These are phyloP conservation scores for Oryza nivara DNA, from an alignment of 176 grass and related monocot species.

Conservation along the genomic window DNA sequence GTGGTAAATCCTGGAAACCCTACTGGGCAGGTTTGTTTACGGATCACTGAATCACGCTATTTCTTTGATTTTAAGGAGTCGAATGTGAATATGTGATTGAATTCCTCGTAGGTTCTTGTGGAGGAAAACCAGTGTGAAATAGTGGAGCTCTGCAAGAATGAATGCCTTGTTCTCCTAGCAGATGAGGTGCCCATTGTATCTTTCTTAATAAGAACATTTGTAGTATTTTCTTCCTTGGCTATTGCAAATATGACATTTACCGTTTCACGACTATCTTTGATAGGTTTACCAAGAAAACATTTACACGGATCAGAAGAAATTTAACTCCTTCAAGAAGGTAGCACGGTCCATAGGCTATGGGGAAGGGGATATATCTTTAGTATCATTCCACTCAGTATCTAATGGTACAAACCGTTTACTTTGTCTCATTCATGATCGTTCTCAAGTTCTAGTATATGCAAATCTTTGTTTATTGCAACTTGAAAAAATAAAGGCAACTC, in stretches of 20 bases:
- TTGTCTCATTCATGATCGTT: slow-evolving; percentile 26
- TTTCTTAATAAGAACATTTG: background rate
- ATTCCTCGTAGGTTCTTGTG: slow-evolving; percentile 56
- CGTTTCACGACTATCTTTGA: slow-evolving; percentile 29
- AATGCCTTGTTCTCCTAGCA: slow-evolving; percentile 76
- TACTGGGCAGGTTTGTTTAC: slow-evolving; percentile 67
- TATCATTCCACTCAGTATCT: slow-evolving; percentile 79
- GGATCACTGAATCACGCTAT: background rate
- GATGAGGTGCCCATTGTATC: slow-evolving; percentile 66
- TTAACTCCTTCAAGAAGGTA: slow-evolving; percentile 93
- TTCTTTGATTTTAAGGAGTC: background rate
- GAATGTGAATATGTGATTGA: slow-evolving; percentile 36
- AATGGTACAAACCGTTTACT: slow-evolving; percentile 50
- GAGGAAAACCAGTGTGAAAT: slow-evolving; percentile 61
- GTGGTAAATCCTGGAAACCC: slow-evolving; percentile 90
- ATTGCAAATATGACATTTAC: background rate
- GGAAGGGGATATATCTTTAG: slow-evolving; percentile 58
- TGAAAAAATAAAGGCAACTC: no score
- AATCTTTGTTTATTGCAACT: no score
- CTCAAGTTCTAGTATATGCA: background rate
- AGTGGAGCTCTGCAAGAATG: slow-evolving; percentile 74
- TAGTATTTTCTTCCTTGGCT: background rate
- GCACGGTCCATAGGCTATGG: slow-evolving; percentile 66
- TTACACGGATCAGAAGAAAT: slow-evolving; percentile 64
- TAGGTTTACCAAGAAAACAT: slow-evolving; percentile 93